Conservation (phyloP, 106 monocot species). For the Dioscorea zingiberensis region DNA sequence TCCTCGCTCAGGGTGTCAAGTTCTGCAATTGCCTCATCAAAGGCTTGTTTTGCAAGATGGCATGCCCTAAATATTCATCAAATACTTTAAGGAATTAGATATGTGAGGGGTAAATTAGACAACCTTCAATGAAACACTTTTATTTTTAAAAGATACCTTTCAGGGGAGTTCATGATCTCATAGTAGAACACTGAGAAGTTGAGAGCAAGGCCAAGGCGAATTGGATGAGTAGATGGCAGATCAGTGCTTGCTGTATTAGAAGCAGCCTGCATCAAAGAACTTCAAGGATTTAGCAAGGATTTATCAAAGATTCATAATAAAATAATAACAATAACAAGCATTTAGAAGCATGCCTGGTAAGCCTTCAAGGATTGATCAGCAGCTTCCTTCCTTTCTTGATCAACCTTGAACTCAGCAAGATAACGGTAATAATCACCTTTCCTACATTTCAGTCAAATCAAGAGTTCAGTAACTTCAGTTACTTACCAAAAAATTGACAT, state of each 20-base stretch:
- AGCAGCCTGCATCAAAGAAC: slow-evolving; percentile 15
- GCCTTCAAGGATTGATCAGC: slow-evolving; percentile 25
- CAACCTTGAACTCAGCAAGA: slow-evolving; percentile 26
- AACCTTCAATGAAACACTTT: not conserved
- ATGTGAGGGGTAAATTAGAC: no score
- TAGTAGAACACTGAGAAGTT: slow-evolving; percentile 40
- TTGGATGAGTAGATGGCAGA: slow-evolving; percentile 35
- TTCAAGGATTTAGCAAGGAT: slow-evolving; percentile 3
- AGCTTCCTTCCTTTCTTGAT: slow-evolving; percentile 19
- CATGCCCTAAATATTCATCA: slow-evolving; percentile 25
- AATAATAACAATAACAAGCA: not conserved
- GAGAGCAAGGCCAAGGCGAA: slow-evolving; percentile 40
- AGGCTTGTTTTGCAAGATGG: slow-evolving; percentile 38
- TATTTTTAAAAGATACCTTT: slow-evolving; percentile 12
- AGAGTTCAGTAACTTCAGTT: no score
- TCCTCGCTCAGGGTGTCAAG: slow-evolving; percentile 40
- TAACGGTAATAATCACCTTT: slow-evolving; percentile 43
- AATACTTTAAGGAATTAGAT: not conserved
- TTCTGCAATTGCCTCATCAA: slow-evolving; percentile 43
- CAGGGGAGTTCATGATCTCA: slow-evolving; percentile 38
- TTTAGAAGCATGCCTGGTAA: slow-evolving; percentile 24
- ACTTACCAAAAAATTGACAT: no score
- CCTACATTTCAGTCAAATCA: slow-evolving; percentile 10
- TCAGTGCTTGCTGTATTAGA: slow-evolving; percentile 24
- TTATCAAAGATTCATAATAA: no score